Percentiles rank a stretch among this genome's conserved stretches.
phyloP scores from a whole-genome alignment of 202 grass and related monocot species.

The Dendrocalamus latiflorus region DNA sequence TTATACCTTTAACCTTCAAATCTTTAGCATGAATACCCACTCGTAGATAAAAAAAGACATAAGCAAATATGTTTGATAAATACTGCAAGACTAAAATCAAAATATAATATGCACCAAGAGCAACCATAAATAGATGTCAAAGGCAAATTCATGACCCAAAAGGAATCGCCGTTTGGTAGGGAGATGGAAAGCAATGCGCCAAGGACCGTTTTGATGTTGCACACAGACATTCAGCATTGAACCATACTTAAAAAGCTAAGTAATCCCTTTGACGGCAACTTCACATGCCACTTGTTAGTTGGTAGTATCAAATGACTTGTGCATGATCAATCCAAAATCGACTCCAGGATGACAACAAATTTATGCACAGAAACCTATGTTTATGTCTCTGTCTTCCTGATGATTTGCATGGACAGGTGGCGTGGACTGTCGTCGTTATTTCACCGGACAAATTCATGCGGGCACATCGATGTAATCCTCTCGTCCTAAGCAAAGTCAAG shows the following conservation, averaged over 20 bases:
- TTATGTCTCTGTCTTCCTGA: background rate
- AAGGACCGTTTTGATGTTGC: background rate
- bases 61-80: too few species aligned
- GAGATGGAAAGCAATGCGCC: conserved; percentile 2
- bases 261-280: too few species aligned
- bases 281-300: background rate
- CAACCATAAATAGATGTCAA: background rate
- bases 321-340: background rate
- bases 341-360: background rate
- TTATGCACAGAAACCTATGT: background rate
- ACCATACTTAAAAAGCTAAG: too few species aligned
- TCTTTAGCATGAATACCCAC: too few species aligned
- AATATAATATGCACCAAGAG: background rate
- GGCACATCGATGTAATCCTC: background rate
- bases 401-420: background rate
- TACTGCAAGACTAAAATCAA: too few species aligned
- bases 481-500: background rate
- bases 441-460: background rate
- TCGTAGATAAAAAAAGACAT: too few species aligned
- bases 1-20: too few species aligned
- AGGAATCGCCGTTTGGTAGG: background rate
- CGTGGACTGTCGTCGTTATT: background rate
- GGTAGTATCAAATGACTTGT: background rate
- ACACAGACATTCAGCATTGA: background rate
- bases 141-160: background rate